Conservation (phyloP, 805 yeast species). For the Blastobotrys attinorum region DNA sequence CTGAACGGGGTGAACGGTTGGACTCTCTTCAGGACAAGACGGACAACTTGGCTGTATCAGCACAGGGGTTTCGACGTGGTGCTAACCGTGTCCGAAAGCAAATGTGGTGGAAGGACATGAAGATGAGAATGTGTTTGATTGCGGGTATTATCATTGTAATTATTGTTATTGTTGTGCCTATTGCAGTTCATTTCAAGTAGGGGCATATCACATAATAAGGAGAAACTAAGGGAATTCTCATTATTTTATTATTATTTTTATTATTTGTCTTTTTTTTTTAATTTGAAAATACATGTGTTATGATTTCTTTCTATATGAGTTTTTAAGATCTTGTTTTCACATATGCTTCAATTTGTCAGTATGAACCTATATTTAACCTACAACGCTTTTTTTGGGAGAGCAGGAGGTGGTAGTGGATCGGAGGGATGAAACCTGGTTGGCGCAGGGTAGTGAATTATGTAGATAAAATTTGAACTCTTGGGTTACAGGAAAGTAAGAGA, state of each 20-base stretch:
- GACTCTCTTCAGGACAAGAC: constrained; percentile 91
- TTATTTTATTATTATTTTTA: background rate
- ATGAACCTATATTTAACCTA: no score
- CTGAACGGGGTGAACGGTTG: constrained; percentile 88
- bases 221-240: background rate
- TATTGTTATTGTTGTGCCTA: constrained; percentile 85
- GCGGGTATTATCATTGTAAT: constrained; percentile 68
- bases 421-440: no score
- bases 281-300: no score
- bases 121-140: constrained; percentile 87
- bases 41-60: constrained; percentile 82
- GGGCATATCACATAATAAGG: background rate
- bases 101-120: constrained; percentile 99
- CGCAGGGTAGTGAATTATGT: no score
- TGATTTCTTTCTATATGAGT: background rate
- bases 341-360: no score
- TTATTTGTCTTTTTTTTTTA: constrained; percentile 3
- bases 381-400: no score
- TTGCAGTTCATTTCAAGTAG: constrained; percentile 72
- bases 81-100: constrained; percentile 96
- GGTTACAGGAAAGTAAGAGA: no score
- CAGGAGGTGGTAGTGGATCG: no score
- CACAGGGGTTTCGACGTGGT: constrained; percentile 91
- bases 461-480: no score
- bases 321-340: background rate